Percentiles rank a stretch among this genome's conserved stretches.
Conservation (phyloP, 2,329 filamentous ascomycete genomes). For the Penicillium sp. region DNA sequence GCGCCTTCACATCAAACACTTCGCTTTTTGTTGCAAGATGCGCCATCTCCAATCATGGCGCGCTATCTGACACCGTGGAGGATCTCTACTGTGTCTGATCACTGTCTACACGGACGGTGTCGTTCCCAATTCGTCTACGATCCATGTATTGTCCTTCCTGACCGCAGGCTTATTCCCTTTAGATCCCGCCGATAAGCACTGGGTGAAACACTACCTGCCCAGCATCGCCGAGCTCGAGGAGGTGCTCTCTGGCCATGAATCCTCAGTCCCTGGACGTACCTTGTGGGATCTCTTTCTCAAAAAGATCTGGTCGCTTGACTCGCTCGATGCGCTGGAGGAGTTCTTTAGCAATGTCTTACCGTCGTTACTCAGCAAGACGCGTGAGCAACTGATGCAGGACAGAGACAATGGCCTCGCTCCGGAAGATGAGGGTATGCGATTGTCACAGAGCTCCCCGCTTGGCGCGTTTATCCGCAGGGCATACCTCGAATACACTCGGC, state of each 20-base stretch:
- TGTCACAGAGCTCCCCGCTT: conserved; percentile 71
- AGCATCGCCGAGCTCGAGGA: conserved; percentile 47
- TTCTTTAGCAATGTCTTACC: conserved; percentile 61
- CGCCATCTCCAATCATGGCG: conserved; percentile 52
- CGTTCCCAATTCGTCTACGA: conserved; percentile 63
- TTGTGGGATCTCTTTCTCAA: conserved; percentile 83
- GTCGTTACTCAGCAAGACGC: conserved; percentile 56
- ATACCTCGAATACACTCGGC: conserved; percentile 69
- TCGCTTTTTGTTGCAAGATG: conserved; percentile 10
- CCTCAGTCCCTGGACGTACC: conserved; percentile 64
- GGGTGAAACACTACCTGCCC: conserved; percentile 31
- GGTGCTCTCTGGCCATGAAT: conserved; percentile 43
- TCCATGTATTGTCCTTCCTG: conserved; percentile 74
- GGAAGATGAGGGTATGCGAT: conserved; percentile 51
- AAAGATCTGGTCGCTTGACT: conserved; percentile 77
- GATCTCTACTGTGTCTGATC: conserved; percentile 70
- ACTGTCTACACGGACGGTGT: conserved; percentile 71
- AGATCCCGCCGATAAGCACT: conserved; percentile 30
- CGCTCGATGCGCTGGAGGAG: conserved; percentile 69
- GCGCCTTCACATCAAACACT: conserved; percentile 6
- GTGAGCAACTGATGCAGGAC: conserved; percentile 55
- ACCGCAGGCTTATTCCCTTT: conserved; percentile 60
- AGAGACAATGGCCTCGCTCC: conserved; percentile 50
- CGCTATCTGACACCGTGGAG: conserved; percentile 86
- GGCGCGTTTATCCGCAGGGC: conserved; percentile 74